A percentile compares a stretch with the other conserved stretches of the same genome.
Evolutionary conservation across 768 basidiomycete genomes (phyloP).

Genomic region (Ramaria rubella): DNA sequence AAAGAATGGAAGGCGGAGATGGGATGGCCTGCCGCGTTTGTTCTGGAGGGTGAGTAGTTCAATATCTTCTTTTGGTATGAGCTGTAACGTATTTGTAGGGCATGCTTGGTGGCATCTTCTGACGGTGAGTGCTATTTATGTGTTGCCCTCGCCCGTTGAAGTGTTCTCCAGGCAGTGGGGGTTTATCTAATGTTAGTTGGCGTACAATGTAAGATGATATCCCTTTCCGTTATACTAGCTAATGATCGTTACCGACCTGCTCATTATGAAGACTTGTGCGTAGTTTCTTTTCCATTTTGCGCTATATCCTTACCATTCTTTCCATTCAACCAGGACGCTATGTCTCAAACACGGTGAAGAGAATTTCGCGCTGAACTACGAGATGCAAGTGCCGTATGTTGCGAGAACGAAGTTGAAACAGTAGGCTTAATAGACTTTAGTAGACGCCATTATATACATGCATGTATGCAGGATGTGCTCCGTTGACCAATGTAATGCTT

Average conservation of each 20-base stretch:
- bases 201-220: slow-evolving; percentile 24
- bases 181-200: slow-evolving; percentile 28
- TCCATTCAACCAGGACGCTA: slow-evolving; percentile 36
- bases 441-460: not conserved
- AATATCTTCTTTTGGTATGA: not conserved
- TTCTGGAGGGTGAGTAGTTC: slow-evolving; percentile 48
- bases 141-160: not conserved
- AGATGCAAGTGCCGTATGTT: slow-evolving; percentile 44
- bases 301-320: not conserved
- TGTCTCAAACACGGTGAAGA: slow-evolving; percentile 54
- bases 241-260: not conserved
- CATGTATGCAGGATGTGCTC: not conserved
- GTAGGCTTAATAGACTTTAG: not conserved
- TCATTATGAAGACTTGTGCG: slow-evolving; percentile 21
- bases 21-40: slow-evolving; percentile 61
- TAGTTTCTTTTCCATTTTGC: not conserved
- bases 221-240: not conserved
- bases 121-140: slow-evolving; percentile 33
- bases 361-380: slow-evolving; percentile 39
- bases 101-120: slow-evolving; percentile 75
- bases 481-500: not conserved
- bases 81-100: slow-evolving; percentile 28
- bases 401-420: slow-evolving; percentile 18
- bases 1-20: slow-evolving; percentile 48
- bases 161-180: slow-evolving; percentile 28